Evolutionary conservation across 108 stramenopile species (phyloP).

Genomic region (Fragilaria crotonensis): DNA sequence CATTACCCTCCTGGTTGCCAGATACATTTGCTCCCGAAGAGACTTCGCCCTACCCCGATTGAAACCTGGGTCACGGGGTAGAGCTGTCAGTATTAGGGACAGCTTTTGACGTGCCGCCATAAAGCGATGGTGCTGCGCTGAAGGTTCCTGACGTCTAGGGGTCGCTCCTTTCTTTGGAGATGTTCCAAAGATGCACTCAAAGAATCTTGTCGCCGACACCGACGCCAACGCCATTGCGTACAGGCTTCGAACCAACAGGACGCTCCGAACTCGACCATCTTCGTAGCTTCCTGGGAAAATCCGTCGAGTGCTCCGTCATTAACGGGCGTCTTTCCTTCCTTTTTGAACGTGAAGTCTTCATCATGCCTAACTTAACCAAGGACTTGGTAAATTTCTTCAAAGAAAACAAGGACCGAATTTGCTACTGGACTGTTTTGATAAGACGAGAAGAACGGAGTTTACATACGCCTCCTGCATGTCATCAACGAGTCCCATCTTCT

Average conservation of each 20-base stretch:
- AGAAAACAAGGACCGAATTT: conserved; percentile 16
- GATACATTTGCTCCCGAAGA: not conserved
- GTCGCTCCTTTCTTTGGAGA: not conserved
- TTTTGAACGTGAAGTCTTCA: not conserved
- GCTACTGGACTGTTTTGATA: conserved; percentile 9
- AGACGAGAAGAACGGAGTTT: conserved; percentile 15
- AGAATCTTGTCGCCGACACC: conserved; percentile 14
- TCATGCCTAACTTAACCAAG: not conserved
- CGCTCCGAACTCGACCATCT: not conserved
- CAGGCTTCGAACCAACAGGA: conserved; percentile 19
- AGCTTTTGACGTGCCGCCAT: not conserved
- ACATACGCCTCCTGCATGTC: conserved; percentile 44
- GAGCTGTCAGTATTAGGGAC: not conserved
- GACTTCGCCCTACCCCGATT: not conserved
- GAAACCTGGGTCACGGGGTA: not conserved
- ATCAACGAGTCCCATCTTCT: conserved; percentile 20
- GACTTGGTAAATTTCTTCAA: conserved; percentile 22
- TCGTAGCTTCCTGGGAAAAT: not conserved
- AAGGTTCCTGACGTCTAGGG: not conserved
- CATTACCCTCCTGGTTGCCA: not conserved
- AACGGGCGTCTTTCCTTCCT: not conserved
- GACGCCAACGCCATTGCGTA: conserved; percentile 35
- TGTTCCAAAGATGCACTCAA: conserved; percentile 19
- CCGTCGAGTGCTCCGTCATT: conserved; percentile 5
- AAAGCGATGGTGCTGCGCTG: not conserved